Conservation (phyloP, 2,329 filamentous ascomycete genomes). For the Cladosporium sp. region DNA sequence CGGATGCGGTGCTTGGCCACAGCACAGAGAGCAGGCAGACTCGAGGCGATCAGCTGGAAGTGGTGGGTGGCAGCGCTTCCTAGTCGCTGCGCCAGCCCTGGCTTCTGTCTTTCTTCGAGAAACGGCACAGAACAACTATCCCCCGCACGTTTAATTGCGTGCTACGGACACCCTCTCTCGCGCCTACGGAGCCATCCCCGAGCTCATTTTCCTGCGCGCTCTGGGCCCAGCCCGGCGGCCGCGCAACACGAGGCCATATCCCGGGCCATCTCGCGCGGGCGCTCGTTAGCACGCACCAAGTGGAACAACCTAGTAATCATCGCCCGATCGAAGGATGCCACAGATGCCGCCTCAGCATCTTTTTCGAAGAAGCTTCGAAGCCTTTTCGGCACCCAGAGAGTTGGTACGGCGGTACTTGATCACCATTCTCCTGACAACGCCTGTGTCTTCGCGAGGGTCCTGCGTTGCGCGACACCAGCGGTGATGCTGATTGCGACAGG, state of each 20-base stretch:
- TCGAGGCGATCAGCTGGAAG: not conserved
- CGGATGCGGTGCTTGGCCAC: slow-evolving; percentile 2
- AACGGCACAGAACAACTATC: not conserved
- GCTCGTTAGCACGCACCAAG: not conserved
- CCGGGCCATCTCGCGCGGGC: not conserved
- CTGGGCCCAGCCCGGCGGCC: not conserved
- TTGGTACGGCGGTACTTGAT: slow-evolving; percentile 9
- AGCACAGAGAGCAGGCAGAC: not conserved
- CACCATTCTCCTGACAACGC: not conserved
- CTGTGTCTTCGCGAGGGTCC: not conserved
- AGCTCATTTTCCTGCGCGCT: not conserved
- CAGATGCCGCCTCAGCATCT: slow-evolving; percentile 1
- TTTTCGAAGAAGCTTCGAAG: slow-evolving; percentile 7
- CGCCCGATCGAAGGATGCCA: slow-evolving; percentile 10
- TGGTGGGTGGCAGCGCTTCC: not conserved
- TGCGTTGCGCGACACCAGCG: not conserved
- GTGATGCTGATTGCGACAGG: not conserved
- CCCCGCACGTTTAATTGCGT: slow-evolving; percentile 1
- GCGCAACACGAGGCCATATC: not conserved
- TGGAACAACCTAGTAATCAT: slow-evolving; percentile 1
- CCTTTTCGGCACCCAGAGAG: slow-evolving; percentile 1
- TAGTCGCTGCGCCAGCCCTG: not conserved
- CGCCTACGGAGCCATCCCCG: not conserved
- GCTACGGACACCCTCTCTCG: not conserved
- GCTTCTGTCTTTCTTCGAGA: not conserved